phyloP scores from a whole-genome alignment of 352 stramenopile species.

The Globisporangium okanoganense region DNA sequence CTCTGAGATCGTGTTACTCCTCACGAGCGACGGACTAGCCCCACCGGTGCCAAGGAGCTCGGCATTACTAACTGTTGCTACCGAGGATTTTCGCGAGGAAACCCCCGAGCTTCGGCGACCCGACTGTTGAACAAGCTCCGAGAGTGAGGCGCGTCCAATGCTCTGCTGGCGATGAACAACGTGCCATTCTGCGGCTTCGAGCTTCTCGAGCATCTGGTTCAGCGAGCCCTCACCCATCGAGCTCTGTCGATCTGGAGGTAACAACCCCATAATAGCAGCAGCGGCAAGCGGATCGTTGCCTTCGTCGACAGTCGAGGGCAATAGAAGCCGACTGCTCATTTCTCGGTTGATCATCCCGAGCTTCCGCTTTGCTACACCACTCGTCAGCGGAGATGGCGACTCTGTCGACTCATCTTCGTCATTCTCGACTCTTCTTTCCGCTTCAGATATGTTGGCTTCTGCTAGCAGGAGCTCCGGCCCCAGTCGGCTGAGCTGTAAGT shows the following conservation, averaged over 20 bases:
- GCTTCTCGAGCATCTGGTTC: constrained; percentile 27
- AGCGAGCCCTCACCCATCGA: constrained; percentile 18
- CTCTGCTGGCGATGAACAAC: constrained; percentile 32
- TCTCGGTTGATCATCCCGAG: constrained; percentile 5
- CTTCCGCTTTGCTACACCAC: neutral
- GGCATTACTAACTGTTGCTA: neutral
- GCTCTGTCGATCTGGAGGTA: neutral
- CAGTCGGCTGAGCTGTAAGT: neutral
- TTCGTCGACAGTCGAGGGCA: neutral
- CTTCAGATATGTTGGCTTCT: neutral
- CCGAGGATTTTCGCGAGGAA: constrained; percentile 6
- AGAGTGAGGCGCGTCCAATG: constrained; percentile 20
- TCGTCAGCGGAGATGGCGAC: neutral
- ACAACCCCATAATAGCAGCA: neutral
- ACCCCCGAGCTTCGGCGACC: neutral
- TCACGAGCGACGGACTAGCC: neutral
- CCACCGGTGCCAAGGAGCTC: neutral
- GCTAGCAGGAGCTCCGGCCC: too few species aligned
- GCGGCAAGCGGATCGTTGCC: neutral
- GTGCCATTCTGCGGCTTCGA: constrained; percentile 49
- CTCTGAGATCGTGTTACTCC: constrained; percentile 17
- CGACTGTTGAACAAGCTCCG: constrained; percentile 16
- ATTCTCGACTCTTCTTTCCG: neutral
- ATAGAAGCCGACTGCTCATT: neutral
- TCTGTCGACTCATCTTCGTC: neutral